phyloP scores from a whole-genome alignment of 306 rosid genomes.

The Acmispon strigosus region DNA sequence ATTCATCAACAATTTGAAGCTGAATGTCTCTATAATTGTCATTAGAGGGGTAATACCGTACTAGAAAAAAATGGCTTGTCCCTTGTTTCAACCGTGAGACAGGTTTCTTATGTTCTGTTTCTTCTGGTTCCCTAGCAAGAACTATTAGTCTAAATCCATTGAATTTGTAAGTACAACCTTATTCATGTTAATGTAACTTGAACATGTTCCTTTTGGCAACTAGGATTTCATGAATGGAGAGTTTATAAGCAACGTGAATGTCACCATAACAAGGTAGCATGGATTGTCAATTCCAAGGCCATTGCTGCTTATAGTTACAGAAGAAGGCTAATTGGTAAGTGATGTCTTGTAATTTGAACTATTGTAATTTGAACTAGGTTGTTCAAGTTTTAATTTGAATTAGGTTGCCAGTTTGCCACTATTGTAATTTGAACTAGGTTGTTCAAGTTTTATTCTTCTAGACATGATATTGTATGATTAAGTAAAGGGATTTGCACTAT shows the following conservation, averaged over 20 bases:
- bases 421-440: not conserved
- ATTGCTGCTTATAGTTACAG: not conserved
- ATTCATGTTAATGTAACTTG: not conserved
- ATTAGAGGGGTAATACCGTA: not conserved
- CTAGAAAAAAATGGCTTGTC: not conserved
- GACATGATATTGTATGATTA: not conserved
- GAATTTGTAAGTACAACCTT: not conserved
- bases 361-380: not conserved
- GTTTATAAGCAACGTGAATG: slow-evolving; percentile 10
- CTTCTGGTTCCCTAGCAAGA: not conserved
- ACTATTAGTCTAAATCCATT: slow-evolving; percentile 19
- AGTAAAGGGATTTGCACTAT: not conserved
- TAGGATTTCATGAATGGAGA: not conserved
- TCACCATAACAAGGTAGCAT: slow-evolving; percentile 19
- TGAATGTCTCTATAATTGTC: slow-evolving; percentile 8
- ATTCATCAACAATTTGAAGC: slow-evolving; percentile 10
- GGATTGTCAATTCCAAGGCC: not conserved
- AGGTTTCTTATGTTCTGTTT: slow-evolving; percentile 2
- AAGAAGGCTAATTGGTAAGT: not conserved
- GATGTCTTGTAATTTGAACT: not conserved
- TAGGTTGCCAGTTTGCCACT: too few relatives aligned
- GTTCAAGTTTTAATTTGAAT: not conserved
- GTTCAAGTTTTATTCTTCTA: not conserved
- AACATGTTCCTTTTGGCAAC: slow-evolving; percentile 10
- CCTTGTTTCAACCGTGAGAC: not conserved